phyloP scores from a whole-genome alignment of 2,329 filamentous ascomycete genomes.

The Pseudovirgaria hyperparasitica region DNA sequence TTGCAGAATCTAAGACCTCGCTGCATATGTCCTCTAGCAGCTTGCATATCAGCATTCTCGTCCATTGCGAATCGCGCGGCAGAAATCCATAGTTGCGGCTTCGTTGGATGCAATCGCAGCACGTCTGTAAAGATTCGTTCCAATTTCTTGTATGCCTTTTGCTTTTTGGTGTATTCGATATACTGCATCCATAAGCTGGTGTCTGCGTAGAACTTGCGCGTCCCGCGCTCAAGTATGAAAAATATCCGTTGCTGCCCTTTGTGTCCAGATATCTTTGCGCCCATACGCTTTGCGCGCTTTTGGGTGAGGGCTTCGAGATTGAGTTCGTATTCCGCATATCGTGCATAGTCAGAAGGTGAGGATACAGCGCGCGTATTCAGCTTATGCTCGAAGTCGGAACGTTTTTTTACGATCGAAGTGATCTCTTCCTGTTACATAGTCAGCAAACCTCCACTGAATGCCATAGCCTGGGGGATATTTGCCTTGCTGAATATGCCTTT shows the following conservation, averaged over 20 bases:
- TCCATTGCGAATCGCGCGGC: conserved; percentile 71
- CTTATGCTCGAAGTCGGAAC: conserved; percentile 86
- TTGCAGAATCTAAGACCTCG: conserved; percentile 83
- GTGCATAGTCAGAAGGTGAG: conserved; percentile 64
- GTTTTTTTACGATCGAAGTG: conserved; percentile 71
- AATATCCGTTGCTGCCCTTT: conserved; percentile 74
- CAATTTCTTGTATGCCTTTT: conserved; percentile 49
- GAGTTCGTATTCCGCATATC: conserved; percentile 65
- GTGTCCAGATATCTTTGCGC: conserved; percentile 58
- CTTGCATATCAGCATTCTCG: conserved; percentile 71
- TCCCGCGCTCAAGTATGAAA: conserved; percentile 76
- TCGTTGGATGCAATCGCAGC: conserved; percentile 73
- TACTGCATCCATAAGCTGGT: conserved; percentile 81
- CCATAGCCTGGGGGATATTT: conserved; percentile 11
- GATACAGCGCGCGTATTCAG: conserved; percentile 67
- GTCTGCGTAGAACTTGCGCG: conserved; percentile 72
- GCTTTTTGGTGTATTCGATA: conserved; percentile 62
- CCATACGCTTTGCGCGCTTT: conserved; percentile 72
- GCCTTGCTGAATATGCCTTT: conserved; percentile 84
- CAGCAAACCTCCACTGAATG: too few species aligned
- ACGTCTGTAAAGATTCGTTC: conserved; percentile 51
- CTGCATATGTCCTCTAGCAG: conserved; percentile 76
- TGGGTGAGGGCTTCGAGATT: conserved; percentile 59
- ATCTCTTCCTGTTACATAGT: conserved; percentile 60
- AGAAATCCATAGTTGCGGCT: conserved; percentile 71